phyloP scores from a whole-genome alignment of 176 grass and related monocot species.

The Zizania latifolia region DNA sequence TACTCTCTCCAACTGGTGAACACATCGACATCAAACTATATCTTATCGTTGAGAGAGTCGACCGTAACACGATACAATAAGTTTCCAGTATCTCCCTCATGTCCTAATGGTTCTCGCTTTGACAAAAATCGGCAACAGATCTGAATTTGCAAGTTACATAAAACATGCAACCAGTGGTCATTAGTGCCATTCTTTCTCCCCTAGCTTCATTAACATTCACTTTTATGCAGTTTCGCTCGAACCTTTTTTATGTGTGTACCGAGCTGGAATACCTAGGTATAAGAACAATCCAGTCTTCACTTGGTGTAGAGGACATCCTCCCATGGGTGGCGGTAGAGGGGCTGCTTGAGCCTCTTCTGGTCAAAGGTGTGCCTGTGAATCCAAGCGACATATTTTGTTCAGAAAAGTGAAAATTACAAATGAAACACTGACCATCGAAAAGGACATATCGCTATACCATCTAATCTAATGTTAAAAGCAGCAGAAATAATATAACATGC shows the following conservation, averaged over 20 bases:
- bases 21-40: neutral
- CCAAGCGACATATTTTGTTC: constrained; percentile 5
- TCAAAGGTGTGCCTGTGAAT: constrained; percentile 84
- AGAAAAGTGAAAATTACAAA: neutral
- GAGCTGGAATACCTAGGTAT: constrained; percentile 1
- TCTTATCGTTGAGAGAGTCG: neutral
- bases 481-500: neutral
- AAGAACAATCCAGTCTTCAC: constrained; percentile 48
- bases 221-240: constrained; percentile 16
- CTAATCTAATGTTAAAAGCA: neutral
- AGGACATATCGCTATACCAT: neutral
- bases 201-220: constrained; percentile 20
- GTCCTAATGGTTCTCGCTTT: constrained; percentile 3
- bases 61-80: neutral
- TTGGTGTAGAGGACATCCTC: constrained; percentile 99
- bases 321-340: constrained; percentile 96
- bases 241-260: constrained; percentile 33
- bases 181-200: constrained; percentile 17
- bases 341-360: constrained; percentile 97
- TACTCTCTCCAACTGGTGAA: neutral
- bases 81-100: constrained; percentile 21
- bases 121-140: constrained; percentile 13
- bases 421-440: neutral
- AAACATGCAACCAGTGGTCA: constrained; percentile 23
- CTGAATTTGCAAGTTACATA: constrained; percentile 25